Evolutionary conservation across 2,329 filamentous ascomycete genomes (phyloP), one percentile per base, ranked within the genome.

Genomic region (Venturia effusa): DNA sequence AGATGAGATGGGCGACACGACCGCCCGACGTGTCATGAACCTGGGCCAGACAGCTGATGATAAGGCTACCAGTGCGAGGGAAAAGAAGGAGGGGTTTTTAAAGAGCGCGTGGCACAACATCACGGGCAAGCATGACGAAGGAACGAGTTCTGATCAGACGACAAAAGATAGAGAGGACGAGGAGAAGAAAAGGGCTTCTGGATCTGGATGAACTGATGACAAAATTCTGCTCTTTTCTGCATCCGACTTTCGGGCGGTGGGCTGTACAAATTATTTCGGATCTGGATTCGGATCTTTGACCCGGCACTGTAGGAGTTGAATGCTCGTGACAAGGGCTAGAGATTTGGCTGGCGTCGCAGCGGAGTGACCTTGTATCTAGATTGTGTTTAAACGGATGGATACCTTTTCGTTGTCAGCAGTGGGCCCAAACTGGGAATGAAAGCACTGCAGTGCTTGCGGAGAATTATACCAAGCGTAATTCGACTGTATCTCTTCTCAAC

Each of bases 1-100:
- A 7, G 92, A 99, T 70, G 94, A 99, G 79, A 88, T 99, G 86
- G 88, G 84, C 45, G 94, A 99, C 76, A 92, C 92, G 79, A 90
- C 85, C 34, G 94, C 94, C 40, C 94, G 90, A 79, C 84, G 94
- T 57, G 85, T 96, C 64, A 97, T 99, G 92, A 93, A 95, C 71
- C 79, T 96, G 45, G 77, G 75, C 63, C 79, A 79, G 71, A 80
- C 81, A 74, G 68, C 70, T 73, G 62, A 74, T 75, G 59, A 65
- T 51, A 66, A 66, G 32, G 69, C 69, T 51, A 45, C 19, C 30
- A 61, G 34, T 34, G 62, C 64, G 19, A 68, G 71, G 39, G 88
- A 93, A 74, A 88, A 88, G 76, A 86, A 89, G 71, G 92, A 97
- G 74, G 90, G 93, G 2, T 96, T 97, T 72, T 78, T 97, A 66